These are phyloP conservation scores for Cucumis hystrix DNA, from an alignment of 306 rosid genomes.

Conservation along the genomic window DNA sequence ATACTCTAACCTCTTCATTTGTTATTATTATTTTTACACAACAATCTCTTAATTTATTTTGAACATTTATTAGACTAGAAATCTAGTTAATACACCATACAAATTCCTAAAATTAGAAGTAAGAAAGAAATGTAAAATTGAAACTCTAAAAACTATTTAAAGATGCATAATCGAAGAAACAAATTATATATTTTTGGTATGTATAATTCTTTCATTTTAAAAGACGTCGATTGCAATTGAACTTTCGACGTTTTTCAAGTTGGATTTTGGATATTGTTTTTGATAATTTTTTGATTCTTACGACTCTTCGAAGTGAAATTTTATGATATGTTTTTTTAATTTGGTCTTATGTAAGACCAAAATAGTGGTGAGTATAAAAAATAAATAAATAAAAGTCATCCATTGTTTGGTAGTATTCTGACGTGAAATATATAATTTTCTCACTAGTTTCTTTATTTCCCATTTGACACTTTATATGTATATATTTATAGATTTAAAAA, in stretches of 20 bases:
- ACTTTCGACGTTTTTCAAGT: too few relatives aligned
- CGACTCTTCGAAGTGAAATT: too few relatives aligned
- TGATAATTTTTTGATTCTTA: too few relatives aligned
- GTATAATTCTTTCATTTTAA: too few relatives aligned
- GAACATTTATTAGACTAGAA: background rate
- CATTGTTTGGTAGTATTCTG: background rate
- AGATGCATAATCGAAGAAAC: too few relatives aligned
- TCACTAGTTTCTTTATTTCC: background rate
- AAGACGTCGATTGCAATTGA: too few relatives aligned
- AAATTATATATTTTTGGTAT: too few relatives aligned
- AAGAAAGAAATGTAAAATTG: too few relatives aligned
- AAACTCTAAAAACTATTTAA: too few relatives aligned
- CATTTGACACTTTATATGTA: background rate
- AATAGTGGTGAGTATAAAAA: background rate
- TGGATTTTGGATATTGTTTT: too few relatives aligned
- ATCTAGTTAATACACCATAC: background rate
- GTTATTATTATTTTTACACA: too few relatives aligned
- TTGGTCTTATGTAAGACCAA: background rate
- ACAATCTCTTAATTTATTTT: background rate
- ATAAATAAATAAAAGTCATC: background rate
- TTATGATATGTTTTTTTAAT: too few relatives aligned
- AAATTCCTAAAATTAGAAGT: background rate
- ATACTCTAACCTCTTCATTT: background rate
- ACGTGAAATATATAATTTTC: background rate
- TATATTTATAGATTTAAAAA: background rate